A percentile compares a stretch with the other conserved stretches of the same genome.
phyloP scores from a whole-genome alignment of 768 basidiomycete species.

The Pilatotrama ljubarskyi region DNA sequence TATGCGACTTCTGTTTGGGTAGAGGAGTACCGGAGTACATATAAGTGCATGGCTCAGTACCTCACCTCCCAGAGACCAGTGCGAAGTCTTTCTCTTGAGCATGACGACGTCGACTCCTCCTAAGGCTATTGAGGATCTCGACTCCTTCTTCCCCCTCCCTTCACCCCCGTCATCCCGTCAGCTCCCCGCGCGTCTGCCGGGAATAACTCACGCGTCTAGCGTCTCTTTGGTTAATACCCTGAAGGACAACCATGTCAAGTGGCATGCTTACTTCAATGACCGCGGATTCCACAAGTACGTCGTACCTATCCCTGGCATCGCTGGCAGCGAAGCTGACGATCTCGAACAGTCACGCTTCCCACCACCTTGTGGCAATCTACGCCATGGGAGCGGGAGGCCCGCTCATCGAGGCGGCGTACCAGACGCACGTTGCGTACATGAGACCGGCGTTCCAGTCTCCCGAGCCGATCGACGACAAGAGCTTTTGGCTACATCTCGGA shows the following conservation, averaged over 20 bases:
- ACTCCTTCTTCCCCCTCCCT: conserved; percentile 11
- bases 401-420: conserved; percentile 45
- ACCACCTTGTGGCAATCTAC: conserved; percentile 40
- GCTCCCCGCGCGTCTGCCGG: conserved; percentile 21
- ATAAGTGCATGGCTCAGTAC: background rate
- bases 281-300: conserved; percentile 52
- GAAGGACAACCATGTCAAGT: conserved; percentile 48
- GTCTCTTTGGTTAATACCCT: conserved; percentile 34
- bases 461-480: conserved; percentile 43
- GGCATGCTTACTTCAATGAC: conserved; percentile 52
- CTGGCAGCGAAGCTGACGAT: background rate
- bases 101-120: background rate
- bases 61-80: background rate
- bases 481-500: conserved; percentile 56
- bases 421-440: conserved; percentile 40
- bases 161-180: background rate
- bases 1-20: background rate
- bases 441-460: conserved; percentile 46
- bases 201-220: conserved; percentile 33
- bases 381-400: conserved; percentile 52
- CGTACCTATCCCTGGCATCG: background rate
- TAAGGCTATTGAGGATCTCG: background rate
- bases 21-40: background rate
- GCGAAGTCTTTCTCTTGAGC: background rate
- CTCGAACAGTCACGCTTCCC: background rate